Percentiles rank a stretch among this genome's conserved stretches.
Conservation (phyloP, 495 filamentous ascomycete species). For the Tuber brumale region DNA sequence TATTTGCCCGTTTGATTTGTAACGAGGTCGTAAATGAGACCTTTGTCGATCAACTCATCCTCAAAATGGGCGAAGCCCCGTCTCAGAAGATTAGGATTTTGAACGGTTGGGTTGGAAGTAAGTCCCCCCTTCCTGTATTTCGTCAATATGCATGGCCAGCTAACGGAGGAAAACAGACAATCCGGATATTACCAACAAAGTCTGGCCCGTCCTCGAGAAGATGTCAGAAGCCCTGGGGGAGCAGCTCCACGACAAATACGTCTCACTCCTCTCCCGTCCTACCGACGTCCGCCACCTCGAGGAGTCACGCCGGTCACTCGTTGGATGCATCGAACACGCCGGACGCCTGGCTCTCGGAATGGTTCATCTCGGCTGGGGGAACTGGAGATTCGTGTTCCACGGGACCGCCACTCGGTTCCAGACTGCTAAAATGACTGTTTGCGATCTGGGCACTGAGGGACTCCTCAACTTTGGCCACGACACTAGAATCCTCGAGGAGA, state of each 20-base stretch:
- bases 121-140: not conserved
- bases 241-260: not conserved
- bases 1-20: slow-evolving; percentile 19
- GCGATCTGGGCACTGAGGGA: slow-evolving; percentile 23
- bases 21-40: slow-evolving; percentile 18
- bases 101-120: not conserved
- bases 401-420: slow-evolving; percentile 1
- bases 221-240: not conserved
- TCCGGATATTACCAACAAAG: not conserved
- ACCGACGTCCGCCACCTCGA: slow-evolving; percentile 26
- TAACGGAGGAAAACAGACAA: not conserved
- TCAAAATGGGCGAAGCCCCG: not conserved
- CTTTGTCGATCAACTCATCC: not conserved
- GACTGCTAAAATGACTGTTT: slow-evolving; percentile 12
- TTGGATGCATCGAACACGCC: slow-evolving; percentile 22
- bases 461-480: slow-evolving; percentile 9
- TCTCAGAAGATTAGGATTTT: not conserved
- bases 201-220: not conserved
- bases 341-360: slow-evolving; percentile 20
- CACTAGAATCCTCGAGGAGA: slow-evolving; percentile 8
- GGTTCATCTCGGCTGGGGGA: slow-evolving; percentile 10
- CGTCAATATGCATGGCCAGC: not conserved
- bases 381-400: slow-evolving; percentile 26
- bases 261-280: slow-evolving; percentile 27
- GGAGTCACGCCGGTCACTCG: slow-evolving; percentile 22